phyloP scores from a whole-genome alignment of 345 rosid species.

The Eutrema yunnanense region DNA sequence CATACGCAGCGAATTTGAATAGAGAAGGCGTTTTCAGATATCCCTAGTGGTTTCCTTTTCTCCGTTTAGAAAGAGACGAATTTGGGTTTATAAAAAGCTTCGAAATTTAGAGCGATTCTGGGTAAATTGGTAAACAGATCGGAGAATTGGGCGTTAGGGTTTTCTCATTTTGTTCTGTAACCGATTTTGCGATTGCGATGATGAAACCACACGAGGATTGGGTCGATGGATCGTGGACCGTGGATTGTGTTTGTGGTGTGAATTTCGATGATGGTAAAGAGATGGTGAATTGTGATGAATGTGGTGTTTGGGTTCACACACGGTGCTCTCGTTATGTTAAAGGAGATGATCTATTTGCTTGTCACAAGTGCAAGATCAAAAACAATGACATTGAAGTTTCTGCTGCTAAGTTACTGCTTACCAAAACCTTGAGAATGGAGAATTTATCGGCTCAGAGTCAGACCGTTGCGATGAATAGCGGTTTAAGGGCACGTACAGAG shows the following conservation, averaged over 20 bases:
- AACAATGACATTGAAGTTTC: slow-evolving; percentile 49
- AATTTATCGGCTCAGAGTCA: slow-evolving; percentile 24
- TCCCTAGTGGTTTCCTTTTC: neutral
- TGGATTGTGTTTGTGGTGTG: slow-evolving; percentile 92
- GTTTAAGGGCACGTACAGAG: slow-evolving; percentile 54
- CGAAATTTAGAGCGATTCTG: neutral
- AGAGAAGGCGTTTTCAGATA: neutral
- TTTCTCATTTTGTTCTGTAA: neutral
- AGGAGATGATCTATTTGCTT: slow-evolving; percentile 71
- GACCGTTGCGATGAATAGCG: slow-evolving; percentile 22
- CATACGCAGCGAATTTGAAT: neutral
- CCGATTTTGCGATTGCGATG: neutral
- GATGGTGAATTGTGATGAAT: slow-evolving; percentile 98
- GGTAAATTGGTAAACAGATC: neutral
- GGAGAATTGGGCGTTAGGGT: neutral
- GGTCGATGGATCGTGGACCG: slow-evolving; percentile 96
- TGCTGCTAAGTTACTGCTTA: slow-evolving; percentile 52
- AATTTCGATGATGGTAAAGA: slow-evolving; percentile 92
- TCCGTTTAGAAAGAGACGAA: neutral
- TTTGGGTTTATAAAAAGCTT: neutral
- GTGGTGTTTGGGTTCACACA: slow-evolving; percentile 98
- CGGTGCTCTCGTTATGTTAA: slow-evolving; percentile 84
- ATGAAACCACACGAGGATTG: slow-evolving; percentile 79
- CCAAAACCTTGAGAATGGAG: slow-evolving; percentile 54
- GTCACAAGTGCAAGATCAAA: slow-evolving; percentile 76